These are phyloP conservation scores for Eucalyptus viminalis DNA, from an alignment of 345 rosid genomes.

Conservation along the genomic window DNA sequence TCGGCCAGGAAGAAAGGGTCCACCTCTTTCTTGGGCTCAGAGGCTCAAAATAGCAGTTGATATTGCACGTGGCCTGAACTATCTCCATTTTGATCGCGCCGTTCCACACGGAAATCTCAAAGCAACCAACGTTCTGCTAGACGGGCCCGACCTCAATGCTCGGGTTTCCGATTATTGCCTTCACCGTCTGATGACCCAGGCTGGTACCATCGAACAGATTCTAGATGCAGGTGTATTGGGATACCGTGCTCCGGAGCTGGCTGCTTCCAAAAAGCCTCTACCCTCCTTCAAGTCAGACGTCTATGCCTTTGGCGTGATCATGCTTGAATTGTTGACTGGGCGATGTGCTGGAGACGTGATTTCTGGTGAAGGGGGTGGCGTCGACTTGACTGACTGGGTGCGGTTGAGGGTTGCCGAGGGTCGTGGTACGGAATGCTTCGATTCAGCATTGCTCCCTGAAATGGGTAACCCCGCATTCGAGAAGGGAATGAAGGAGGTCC, in stretches of 20 bases:
- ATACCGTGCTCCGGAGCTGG: constrained; percentile 90
- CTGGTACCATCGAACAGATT: constrained; percentile 87
- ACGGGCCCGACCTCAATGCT: constrained; percentile 87
- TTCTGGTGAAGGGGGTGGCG: constrained; percentile 66
- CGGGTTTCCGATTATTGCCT: constrained; percentile 95
- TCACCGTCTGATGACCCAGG: constrained; percentile 93
- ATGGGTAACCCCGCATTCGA: constrained; percentile 45
- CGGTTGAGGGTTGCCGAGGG: constrained; percentile 59
- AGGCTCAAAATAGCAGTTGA: constrained; percentile 89
- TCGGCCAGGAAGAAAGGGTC: constrained; percentile 92
- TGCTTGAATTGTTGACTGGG: constrained; percentile 77
- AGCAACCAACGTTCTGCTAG: constrained; percentile 73
- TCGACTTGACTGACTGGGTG: constrained; percentile 83
- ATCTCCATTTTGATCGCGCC: constrained; percentile 96
- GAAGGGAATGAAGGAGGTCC: constrained; percentile 90
- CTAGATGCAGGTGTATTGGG: constrained; percentile 92
- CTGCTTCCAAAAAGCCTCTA: constrained; percentile 76
- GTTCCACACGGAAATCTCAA: constrained; percentile 96
- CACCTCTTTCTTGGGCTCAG: constrained; percentile 70
- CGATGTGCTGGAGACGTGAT: constrained; percentile 93
- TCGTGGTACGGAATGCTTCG: constrained; percentile 57
- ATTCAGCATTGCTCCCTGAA: constrained; percentile 42
- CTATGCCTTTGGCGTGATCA: constrained; percentile 80
- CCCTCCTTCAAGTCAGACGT: constrained; percentile 96
- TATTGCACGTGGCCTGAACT: constrained; percentile 97